Evolutionary conservation across 805 yeast species (phyloP).

Genomic region (Kazachstania africana): DNA sequence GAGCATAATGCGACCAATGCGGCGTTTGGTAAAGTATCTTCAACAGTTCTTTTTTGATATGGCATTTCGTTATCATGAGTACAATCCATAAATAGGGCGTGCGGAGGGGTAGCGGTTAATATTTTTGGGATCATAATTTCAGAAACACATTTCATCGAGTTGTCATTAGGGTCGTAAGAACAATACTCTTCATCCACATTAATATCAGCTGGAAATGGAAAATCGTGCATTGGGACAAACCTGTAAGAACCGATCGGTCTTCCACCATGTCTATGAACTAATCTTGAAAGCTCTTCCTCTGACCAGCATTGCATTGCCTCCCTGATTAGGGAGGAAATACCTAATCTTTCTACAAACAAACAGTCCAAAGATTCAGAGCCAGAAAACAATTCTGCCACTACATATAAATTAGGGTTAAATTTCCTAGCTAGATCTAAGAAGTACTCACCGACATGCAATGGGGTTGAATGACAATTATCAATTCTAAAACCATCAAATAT

Average conservation of each 20-base stretch:
- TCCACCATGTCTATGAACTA: constrained; percentile 90
- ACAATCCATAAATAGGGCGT: constrained; percentile 94
- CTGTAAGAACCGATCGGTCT: constrained; percentile 86
- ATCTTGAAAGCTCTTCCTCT: constrained; percentile 71
- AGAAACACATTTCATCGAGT: constrained; percentile 29
- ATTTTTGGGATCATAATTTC: constrained; percentile 60
- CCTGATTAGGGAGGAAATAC: constrained; percentile 77
- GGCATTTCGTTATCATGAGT: constrained; percentile 94
- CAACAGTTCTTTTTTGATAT: constrained; percentile 78
- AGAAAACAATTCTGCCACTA: constrained; percentile 87
- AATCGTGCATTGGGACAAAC: constrained; percentile 66
- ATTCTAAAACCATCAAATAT: constrained; percentile 81
- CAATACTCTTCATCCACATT: constrained; percentile 27
- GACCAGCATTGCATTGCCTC: constrained; percentile 98
- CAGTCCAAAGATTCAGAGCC: constrained; percentile 90
- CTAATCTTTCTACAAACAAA: constrained; percentile 80
- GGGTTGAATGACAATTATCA: constrained; percentile 95
- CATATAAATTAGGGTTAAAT: constrained; percentile 75
- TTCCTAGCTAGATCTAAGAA: constrained; percentile 79
- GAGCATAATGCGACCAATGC: constrained; percentile 89
- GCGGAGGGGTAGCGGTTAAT: constrained; percentile 65
- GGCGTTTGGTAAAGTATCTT: constrained; percentile 90
- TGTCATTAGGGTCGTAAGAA: constrained; percentile 6
- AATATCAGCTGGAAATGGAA: constrained; percentile 50
- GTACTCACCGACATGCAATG: constrained; percentile 85